Evolutionary conservation across 768 basidiomycete genomes (phyloP), one percentile per base, ranked within the genome.

Genomic region (Calvatia gigantea): DNA sequence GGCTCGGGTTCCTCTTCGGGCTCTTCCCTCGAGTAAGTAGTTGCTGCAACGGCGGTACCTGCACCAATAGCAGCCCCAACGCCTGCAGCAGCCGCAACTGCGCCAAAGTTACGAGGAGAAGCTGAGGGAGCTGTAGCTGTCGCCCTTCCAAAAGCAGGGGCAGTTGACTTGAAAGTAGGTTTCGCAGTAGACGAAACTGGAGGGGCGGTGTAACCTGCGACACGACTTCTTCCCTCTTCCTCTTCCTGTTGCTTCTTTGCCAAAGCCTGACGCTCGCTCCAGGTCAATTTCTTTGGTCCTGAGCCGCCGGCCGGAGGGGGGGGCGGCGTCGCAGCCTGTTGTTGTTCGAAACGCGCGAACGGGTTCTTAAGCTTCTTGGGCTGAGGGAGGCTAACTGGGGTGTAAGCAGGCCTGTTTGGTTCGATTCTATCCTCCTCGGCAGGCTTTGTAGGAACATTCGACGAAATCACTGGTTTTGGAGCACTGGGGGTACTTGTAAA

Each of bases 261-360:
- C n/a, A 87, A 73, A 0, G 91, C 94, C 66, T 98, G 95, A 19
- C 95, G 79, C 68, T 98, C 90, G 56, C 82, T 89, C 96, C 96
- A 98, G 0, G 95, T 96, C 58, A 96, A 69, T 69, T 93, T 95
- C 75, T 91, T 91, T 1, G 75, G 56, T 0, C 78, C 82, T 19
- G 73, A 73, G 23, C 54, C 27, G 14, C 27, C 45, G 7, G 54
- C 35, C 2, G 45, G 25, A 2, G 25, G 54, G 52, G 67, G 64
- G 9, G 61, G 59, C 25, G 66, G 58, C 54, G 55, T 60, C 6
- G 63, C 60, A n/a, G 60, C 59, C n/a, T 73, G 59, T 54, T 83
- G 79, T 51, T 79, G 77, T 63, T 81, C 80, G 48, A 81, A 77
- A 3, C 80, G 77, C 7, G 84, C 83, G 61, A 93, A 93, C 1